These are phyloP conservation scores for Nigrospora sphaerica DNA, from an alignment of 2,329 filamentous ascomycete genomes.

Conservation along the genomic window DNA sequence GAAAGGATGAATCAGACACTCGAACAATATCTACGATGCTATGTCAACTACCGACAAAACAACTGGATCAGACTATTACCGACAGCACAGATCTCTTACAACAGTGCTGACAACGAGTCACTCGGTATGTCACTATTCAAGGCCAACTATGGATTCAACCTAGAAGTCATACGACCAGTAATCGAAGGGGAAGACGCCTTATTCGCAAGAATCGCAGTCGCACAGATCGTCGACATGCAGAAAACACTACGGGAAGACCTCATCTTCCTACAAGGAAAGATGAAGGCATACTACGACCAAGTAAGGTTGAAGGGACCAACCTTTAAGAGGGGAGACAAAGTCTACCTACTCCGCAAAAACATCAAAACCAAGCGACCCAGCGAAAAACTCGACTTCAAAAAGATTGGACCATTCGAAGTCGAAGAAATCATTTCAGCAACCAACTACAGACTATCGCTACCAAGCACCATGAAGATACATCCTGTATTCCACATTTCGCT, in stretches of 20 bases:
- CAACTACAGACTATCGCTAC: constrained; percentile 1
- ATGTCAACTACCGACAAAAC: constrained; percentile 4
- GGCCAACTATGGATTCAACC: not conserved
- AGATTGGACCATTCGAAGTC: not conserved
- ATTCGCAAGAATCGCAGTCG: not conserved
- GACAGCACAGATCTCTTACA: constrained; percentile 5
- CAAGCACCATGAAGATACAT: not conserved
- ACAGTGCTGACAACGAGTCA: constrained; percentile 2
- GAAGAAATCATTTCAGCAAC: not conserved
- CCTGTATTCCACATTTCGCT: not conserved
- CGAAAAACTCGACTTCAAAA: constrained; percentile 2
- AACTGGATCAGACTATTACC: constrained; percentile 5
- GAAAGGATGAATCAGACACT: constrained; percentile 4
- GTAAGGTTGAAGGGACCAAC: not conserved
- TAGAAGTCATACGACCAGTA: not conserved
- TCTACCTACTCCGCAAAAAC: not conserved
- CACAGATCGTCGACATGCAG: not conserved
- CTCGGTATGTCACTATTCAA: not conserved
- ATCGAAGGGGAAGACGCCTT: not conserved
- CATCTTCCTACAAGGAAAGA: not conserved
- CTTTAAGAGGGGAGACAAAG: not conserved
- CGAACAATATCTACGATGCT: constrained; percentile 6
- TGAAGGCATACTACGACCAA: not conserved
- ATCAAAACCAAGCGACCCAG: not conserved
- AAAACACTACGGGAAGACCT: not conserved